phyloP scores from a whole-genome alignment of 1,284 basidiomycete species.

The Stygiomarasmius scandens region DNA sequence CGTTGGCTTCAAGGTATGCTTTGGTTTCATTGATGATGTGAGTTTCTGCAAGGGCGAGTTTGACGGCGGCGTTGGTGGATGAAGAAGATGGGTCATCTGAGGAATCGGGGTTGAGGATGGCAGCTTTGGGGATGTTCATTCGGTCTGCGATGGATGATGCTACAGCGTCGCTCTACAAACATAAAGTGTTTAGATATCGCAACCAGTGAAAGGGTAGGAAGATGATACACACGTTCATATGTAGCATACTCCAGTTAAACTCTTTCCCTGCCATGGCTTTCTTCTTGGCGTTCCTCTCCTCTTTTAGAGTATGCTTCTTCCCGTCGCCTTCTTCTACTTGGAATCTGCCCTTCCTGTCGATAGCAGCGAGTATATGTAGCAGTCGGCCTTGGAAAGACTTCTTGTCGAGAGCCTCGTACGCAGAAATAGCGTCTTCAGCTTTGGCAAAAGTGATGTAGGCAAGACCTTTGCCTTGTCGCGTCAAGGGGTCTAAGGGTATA shows the following conservation, averaged over 20 bases:
- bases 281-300: slow-evolving; percentile 70
- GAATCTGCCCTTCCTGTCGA: slow-evolving; percentile 57
- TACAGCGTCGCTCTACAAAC: slow-evolving; percentile 83
- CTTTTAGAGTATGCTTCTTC: slow-evolving; percentile 63
- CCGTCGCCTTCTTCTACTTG: slow-evolving; percentile 43
- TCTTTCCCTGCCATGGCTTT: slow-evolving; percentile 80
- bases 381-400: slow-evolving; percentile 91
- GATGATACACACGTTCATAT: slow-evolving; percentile 87
- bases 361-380: slow-evolving; percentile 87
- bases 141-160: slow-evolving; percentile 82
- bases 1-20: slow-evolving; percentile 79
- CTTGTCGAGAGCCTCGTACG: slow-evolving; percentile 81
- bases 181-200: slow-evolving; percentile 23
- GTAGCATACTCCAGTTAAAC: slow-evolving; percentile 96
- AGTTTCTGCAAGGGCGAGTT: slow-evolving; percentile 94
- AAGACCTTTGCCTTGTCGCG: slow-evolving; percentile 78
- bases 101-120: slow-evolving; percentile 81
- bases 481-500: slow-evolving; percentile 72
- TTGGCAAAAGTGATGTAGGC: slow-evolving; percentile 83
- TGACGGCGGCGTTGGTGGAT: slow-evolving; percentile 66
- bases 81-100: slow-evolving; percentile 44
- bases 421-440: slow-evolving; percentile 70
- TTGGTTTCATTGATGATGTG: slow-evolving; percentile 96
- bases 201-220: slow-evolving; percentile 14
- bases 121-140: slow-evolving; percentile 82